Percentiles rank a stretch among this genome's conserved stretches.
These are phyloP conservation scores for Pseudocercospora cruenta DNA, from an alignment of 2,329 filamentous ascomycete species.

Conservation along the genomic window DNA sequence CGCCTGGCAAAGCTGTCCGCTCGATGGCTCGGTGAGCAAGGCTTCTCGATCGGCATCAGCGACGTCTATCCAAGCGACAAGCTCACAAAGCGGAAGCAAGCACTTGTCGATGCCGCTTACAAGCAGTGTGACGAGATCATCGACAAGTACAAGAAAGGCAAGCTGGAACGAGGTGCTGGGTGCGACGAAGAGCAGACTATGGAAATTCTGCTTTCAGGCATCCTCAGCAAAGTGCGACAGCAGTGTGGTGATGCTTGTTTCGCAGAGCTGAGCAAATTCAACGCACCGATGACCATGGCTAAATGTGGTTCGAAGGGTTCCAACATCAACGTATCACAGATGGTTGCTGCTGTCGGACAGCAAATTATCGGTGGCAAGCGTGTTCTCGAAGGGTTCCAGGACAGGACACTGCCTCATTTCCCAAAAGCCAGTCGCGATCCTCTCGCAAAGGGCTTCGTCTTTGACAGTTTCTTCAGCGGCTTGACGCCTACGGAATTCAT, in stretches of 20 bases:
- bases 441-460: slow-evolving; percentile 94
- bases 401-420: slow-evolving; percentile 92
- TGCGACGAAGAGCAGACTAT: slow-evolving; percentile 90
- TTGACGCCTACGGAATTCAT: slow-evolving; percentile 89
- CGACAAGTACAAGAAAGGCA: slow-evolving; percentile 75
- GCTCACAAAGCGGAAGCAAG: slow-evolving; percentile 72
- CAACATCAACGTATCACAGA: slow-evolving; percentile 97
- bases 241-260: slow-evolving; percentile 91
- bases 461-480: slow-evolving; percentile 95
- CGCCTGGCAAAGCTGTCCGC: slow-evolving; percentile 88
- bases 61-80: slow-evolving; percentile 84
- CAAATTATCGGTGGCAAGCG: slow-evolving; percentile 95
- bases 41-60: slow-evolving; percentile 94
- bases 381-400: slow-evolving; percentile 94
- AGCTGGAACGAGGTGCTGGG: slow-evolving; percentile 81
- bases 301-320: slow-evolving; percentile 96
- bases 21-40: slow-evolving; percentile 82
- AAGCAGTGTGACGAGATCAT: slow-evolving; percentile 82
- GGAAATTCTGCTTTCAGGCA: slow-evolving; percentile 87
- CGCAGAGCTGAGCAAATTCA: slow-evolving; percentile 83
- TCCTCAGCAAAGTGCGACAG: slow-evolving; percentile 88
- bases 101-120: slow-evolving; percentile 78
- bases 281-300: slow-evolving; percentile 94
- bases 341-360: slow-evolving; percentile 96
- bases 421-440: slow-evolving; percentile 89